Base-by-base conservation (phyloP, 192 early-diverging fungal species). In the Fimicolochytrium jonesii region DNA sequence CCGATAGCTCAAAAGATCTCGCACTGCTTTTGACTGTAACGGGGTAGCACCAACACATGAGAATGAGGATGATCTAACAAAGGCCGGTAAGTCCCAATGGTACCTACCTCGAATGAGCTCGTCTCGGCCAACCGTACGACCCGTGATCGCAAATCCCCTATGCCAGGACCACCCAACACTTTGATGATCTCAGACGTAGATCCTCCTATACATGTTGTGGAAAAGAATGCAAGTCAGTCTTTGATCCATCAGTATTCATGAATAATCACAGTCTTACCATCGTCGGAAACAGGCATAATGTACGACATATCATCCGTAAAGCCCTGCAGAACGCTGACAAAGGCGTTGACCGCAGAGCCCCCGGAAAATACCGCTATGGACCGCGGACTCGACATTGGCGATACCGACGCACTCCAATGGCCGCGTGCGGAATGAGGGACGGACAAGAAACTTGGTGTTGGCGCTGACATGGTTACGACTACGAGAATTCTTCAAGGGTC, bases 61-160 rank as follows among this genome's bases (percentile, higher is more conserved):
- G n/a, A n/a, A n/a, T n/a, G n/a, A n/a, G n/a, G n/a, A n/a, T n/a
- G n/a, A n/a, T n/a, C n/a, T n/a, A n/a, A n/a, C n/a, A n/a, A n/a
- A n/a, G n/a, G n/a, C n/a, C n/a, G n/a, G n/a, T n/a, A n/a, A n/a
- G n/a, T n/a, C n/a, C n/a, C n/a, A n/a, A n/a, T n/a, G n/a, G n/a
- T n/a, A n/a, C n/a, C n/a, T n/a, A n/a, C 61, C 46, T 84, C 82
- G 36, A 66, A 48, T 17, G 81, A 72, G 30, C 81, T 72, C 3
- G 75, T 73, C 28, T 82, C 85, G 17, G 87, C 85, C 6, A 90
- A 68, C 9, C 88, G 77, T 39, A 84, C 79, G 13, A 88, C 31
- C 11, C 88, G 62, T 7, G 84, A 86, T 6, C 88, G 76, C 42
- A 88, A 74, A 66, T 88, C 88, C 28, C 88, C 88, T 64, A 90